A percentile compares a stretch with the other conserved stretches of the same genome.
phyloP scores from a whole-genome alignment of 2,329 filamentous ascomycete genomes.

The Zalaria sp. region DNA sequence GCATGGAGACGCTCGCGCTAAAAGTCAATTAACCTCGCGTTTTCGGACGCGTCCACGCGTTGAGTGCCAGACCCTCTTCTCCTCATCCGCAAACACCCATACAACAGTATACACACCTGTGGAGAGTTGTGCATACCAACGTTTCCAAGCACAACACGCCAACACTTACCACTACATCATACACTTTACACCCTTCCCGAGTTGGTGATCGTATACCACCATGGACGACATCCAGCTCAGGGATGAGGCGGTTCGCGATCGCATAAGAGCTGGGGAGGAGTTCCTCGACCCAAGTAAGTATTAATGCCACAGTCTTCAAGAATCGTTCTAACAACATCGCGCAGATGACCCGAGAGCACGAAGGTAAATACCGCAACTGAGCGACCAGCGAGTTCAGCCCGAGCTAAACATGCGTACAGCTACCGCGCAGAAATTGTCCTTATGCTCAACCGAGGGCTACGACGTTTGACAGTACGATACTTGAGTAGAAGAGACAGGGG shows the following conservation, averaged over 20 bases:
- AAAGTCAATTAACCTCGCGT: too few species aligned
- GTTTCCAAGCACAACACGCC: too few species aligned
- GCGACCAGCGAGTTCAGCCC: background rate
- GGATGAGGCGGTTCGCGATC: conserved; percentile 73
- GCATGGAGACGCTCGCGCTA: too few species aligned
- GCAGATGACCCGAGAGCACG: conserved; percentile 42
- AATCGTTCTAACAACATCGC: conserved; percentile 6
- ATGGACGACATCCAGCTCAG: conserved; percentile 67
- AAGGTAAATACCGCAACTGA: conserved; percentile 24
- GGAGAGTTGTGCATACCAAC: too few species aligned
- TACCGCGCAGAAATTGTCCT: conserved; percentile 82
- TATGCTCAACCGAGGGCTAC: conserved; percentile 49
- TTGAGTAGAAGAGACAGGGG: background rate
- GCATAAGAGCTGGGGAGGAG: conserved; percentile 75
- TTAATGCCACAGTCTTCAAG: conserved; percentile 8
- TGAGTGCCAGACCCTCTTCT: too few species aligned
- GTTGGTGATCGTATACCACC: too few species aligned
- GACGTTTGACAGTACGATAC: conserved; percentile 39
- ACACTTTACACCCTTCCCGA: too few species aligned
- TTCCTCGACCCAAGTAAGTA: conserved; percentile 77
- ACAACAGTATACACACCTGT: too few species aligned
- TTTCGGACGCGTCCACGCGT: too few species aligned
- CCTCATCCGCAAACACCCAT: too few species aligned
- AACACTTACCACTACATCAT: too few species aligned
- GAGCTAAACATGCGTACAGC: conserved; percentile 40